Conservation (phyloP, 176 grass and related monocot species). For the Stipa capillata region DNA sequence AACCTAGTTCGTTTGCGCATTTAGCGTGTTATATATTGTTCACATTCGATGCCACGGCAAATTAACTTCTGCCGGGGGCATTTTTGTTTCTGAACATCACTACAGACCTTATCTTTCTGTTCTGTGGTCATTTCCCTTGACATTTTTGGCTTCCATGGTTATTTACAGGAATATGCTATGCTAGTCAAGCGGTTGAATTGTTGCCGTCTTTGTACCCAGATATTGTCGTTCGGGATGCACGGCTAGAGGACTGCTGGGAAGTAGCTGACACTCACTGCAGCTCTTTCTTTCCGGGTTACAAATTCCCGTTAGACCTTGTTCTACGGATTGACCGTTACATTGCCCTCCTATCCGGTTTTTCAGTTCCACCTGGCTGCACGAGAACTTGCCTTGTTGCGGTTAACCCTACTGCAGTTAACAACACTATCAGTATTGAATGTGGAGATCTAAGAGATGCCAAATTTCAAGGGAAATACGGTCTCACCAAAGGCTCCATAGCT, state of each 20-base stretch:
- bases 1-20: background rate
- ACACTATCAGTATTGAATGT: constrained; percentile 34
- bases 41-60: background rate
- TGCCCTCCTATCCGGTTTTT: constrained; percentile 59
- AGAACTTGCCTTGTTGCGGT: constrained; percentile 82
- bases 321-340: constrained; percentile 78
- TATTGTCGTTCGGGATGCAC: constrained; percentile 61
- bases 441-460: constrained; percentile 36
- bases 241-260: constrained; percentile 88
- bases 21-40: background rate
- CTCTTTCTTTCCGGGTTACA: constrained; percentile 83
- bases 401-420: constrained; percentile 20
- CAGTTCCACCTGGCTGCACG: constrained; percentile 76
- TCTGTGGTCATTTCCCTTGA: background rate
- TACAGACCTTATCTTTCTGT: background rate
- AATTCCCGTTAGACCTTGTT: constrained; percentile 78
- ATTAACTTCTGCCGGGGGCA: background rate
- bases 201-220: constrained; percentile 64
- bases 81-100: background rate
- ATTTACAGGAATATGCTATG: constrained; percentile 39
- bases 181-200: constrained; percentile 61
- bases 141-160: background rate
- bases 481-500: constrained; percentile 48
- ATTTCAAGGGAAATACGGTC: constrained; percentile 44
- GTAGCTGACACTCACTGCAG: constrained; percentile 95